Evolutionary conservation across 441 rosid genomes (phyloP), one percentile per base, ranked within the genome.

Genomic region (Bruguiera hainesii): DNA sequence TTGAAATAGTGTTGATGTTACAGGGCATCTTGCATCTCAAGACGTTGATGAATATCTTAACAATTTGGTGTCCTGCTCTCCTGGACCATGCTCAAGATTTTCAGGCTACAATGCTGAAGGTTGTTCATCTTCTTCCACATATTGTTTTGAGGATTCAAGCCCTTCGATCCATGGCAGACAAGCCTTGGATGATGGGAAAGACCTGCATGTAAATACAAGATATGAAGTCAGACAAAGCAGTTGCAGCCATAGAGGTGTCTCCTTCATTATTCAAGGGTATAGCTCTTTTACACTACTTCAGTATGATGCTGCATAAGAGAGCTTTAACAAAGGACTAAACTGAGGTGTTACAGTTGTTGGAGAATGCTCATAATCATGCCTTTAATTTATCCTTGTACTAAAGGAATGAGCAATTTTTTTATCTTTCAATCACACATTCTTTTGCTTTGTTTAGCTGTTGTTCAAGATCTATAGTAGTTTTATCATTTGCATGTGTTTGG

Each of bases 261-360:
- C 74, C 72, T 61, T 68, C 71, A 65, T 82, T 74, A 77, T 82
- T 81, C 79, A 76, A 57, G 84, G 89, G 90, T 86, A 87, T 20
- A 50, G 30, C 49, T 67, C 67, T 33, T 55, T 69, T 62, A 21
- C 52, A 52, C 28, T 70, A 60, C n/a, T 60, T 74, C 8, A 28
- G 62, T 33, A 59, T 61, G 20, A 28, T 59, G 10, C 10, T 52
- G 7, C 61, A 52, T 56, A 25, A 16, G 37, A 65, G 42, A 33
- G 3, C 29, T 58, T 26, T 58, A 33, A 42, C 19, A 4, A 55
- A 30, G 51, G 20, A 35, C 19, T 33, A 21, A 58, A 51, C n/a
- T 56, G 31, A 62, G 9, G 26, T 16, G 3, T 39, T 39, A 39
- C 48, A 13, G 16, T 39, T 13, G 15, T 39, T 39, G 48, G 16